Evolutionary conservation across 805 yeast genomes (phyloP).

Genomic region (Metschnikowia cubensis): DNA sequence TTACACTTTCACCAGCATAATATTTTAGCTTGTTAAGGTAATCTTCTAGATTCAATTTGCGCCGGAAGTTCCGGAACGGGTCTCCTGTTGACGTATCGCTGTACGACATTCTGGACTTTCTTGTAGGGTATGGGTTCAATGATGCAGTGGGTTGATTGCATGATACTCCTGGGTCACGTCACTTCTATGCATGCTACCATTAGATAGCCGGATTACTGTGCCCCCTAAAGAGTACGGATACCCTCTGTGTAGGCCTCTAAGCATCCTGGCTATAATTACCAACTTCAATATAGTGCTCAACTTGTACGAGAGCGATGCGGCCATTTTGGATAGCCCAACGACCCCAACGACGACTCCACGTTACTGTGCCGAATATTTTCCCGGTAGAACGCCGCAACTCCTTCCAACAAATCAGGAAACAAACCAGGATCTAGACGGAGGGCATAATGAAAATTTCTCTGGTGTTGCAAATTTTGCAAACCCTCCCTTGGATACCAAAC

Average conservation of each 20-base stretch:
- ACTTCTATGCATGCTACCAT: constrained; percentile 57
- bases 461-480: constrained; percentile 12
- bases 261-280: constrained; percentile 82
- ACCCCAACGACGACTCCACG: too few species aligned
- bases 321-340: constrained; percentile 73
- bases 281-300: constrained; percentile 77
- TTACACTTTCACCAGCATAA: too few species aligned
- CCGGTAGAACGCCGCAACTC: neutral
- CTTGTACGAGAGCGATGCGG: constrained; percentile 68
- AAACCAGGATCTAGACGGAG: neutral
- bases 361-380: neutral
- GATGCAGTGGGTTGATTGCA: constrained; percentile 26
- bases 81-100: constrained; percentile 9
- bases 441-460: neutral
- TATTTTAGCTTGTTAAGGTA: too few species aligned
- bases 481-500: constrained; percentile 19
- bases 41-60: constrained; percentile 2
- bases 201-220: constrained; percentile 86
- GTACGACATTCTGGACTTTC: constrained; percentile 2
- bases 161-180: constrained; percentile 59
- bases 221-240: constrained; percentile 81
- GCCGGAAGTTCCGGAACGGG: constrained; percentile 8
- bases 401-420: constrained; percentile 21
- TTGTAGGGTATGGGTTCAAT: constrained; percentile 12
- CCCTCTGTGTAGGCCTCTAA: constrained; percentile 96